Evolutionary conservation across 768 basidiomycete species (phyloP), one percentile per base, ranked within the genome.

Genomic region (Rhizopogon salebrosus): DNA sequence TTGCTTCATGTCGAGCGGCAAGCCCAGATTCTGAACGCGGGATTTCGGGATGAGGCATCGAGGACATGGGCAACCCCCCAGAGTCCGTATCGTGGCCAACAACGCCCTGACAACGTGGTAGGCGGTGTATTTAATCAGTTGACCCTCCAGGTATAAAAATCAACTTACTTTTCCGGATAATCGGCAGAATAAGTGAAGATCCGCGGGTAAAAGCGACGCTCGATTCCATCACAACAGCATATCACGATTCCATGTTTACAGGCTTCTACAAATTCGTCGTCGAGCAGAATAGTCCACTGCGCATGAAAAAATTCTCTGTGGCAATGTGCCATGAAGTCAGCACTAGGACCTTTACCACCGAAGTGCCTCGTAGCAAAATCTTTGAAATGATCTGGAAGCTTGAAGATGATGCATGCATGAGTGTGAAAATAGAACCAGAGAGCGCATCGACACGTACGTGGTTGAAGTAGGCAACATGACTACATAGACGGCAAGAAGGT

Each of bases 81-180:
- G 23, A 24, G 61, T 57, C 1, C 51, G 55, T 10, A 68, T 54
- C 7, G 38, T 57, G 2, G 63, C 63, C 4, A 68, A 23, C 2
- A 68, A 52, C 4, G 61, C 58, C 52, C 62, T 62, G 16, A 23
- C 1, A 1, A 40, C 5, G 22, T 10, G 22, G 4, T 3, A 13
- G 20, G 14, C 13, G 18, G 7, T 2, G 6, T 18, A 26, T 1
- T 2, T 16, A 49, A 26, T 34, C 1, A 1, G 4, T 10, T 36
- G 36, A 11, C 36, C 5, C 6, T 36, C n/a, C 7, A 36, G 31
- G 31, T 13, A 27, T 23, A 7, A 22, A 23, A 27, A 22, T 22
- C 7, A 23, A 59, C 61, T 29, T 38, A 70, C 70, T 72, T 72
- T 48, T 72, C 70, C 0, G 66, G 69, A 48, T 71, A 71, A 42